A percentile compares a stretch with the other conserved stretches of the same genome.
phyloP scores from a whole-genome alignment of 345 rosid genomes.

The Noccaea caerulescens region DNA sequence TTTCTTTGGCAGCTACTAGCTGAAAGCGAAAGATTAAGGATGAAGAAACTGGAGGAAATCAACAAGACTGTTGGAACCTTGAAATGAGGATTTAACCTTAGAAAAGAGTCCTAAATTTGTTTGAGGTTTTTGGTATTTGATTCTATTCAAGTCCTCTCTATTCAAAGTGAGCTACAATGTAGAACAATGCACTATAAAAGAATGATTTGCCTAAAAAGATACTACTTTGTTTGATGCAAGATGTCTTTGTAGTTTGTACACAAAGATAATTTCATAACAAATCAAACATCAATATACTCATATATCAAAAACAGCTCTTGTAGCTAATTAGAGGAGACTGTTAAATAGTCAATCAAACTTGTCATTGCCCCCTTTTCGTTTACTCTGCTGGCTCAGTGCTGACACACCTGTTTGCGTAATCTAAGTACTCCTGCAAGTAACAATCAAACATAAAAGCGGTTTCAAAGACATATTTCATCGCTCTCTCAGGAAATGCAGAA shows the following conservation, averaged over 20 bases:
- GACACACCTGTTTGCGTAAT: constrained; percentile 55
- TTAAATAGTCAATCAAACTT: not conserved
- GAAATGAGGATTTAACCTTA: constrained; percentile 28
- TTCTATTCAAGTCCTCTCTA: constrained; percentile 8
- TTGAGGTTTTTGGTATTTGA: not conserved
- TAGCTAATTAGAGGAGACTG: not conserved
- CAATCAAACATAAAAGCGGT: constrained; percentile 26
- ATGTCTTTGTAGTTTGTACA: constrained; percentile 6
- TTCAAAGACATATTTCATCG: not conserved
- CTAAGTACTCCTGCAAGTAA: constrained; percentile 69
- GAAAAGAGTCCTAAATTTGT: constrained; percentile 12
- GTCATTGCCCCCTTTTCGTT: not conserved
- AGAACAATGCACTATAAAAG: not conserved
- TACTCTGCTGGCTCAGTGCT: constrained; percentile 39
- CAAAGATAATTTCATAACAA: constrained; percentile 10
- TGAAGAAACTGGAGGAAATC: constrained; percentile 77
- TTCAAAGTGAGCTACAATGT: constrained; percentile 25
- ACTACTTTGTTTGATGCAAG: not conserved
- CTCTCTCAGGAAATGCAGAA: constrained; percentile 8
- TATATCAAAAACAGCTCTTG: constrained; percentile 15
- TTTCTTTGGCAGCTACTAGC: constrained; percentile 56
- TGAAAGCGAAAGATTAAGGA: constrained; percentile 75
- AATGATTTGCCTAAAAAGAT: constrained; percentile 5
- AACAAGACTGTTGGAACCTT: constrained; percentile 60
- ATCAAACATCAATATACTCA: constrained; percentile 11